Evolutionary conservation across 345 rosid genomes (phyloP).

Genomic region (Eucalyptus cloeziana): DNA sequence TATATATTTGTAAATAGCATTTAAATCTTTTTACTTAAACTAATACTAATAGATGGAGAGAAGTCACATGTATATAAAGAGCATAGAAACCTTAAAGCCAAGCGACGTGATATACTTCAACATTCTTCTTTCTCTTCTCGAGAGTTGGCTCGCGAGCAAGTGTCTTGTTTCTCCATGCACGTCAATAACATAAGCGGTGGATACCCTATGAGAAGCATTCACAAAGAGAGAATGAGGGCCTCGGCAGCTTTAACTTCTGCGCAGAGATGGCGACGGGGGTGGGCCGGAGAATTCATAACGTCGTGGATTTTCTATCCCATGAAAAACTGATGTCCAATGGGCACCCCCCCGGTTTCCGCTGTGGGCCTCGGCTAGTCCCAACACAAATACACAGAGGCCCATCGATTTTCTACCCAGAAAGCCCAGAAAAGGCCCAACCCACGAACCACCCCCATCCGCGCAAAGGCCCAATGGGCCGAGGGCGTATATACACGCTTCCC

Average conservation of each 20-base stretch:
- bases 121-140: not conserved
- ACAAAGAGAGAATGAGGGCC: not conserved
- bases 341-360: not conserved
- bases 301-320: not conserved
- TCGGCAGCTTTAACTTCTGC: too few relatives aligned
- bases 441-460: not conserved
- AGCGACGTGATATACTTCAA: not conserved
- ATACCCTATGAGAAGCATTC: not conserved
- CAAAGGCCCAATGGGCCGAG: not conserved
- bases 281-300: not conserved
- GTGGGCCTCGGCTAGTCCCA: not conserved
- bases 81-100: not conserved
- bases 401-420: not conserved
- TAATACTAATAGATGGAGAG: accelerated
- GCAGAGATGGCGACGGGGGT: not conserved
- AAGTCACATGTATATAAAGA: accelerated
- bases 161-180: not conserved
- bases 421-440: not conserved
- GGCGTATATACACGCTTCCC: too few relatives aligned
- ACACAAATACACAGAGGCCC: not conserved
- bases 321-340: not conserved
- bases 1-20: too few relatives aligned
- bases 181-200: not conserved
- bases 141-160: not conserved
- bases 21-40: too few relatives aligned